Conservation (phyloP, 306 rosid genomes). For the Inga leiocalycina region DNA sequence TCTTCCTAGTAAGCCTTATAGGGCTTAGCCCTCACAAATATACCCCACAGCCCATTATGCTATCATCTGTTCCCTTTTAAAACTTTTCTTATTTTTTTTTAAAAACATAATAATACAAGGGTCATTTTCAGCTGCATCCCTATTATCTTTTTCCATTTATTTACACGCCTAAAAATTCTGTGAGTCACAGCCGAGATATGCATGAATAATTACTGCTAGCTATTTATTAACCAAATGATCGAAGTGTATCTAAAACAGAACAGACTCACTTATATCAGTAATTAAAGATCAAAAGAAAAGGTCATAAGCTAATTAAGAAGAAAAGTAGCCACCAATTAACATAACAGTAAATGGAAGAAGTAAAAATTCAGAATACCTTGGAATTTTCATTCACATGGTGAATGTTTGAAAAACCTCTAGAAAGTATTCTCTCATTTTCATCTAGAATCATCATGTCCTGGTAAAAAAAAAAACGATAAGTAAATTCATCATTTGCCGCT, state of each 20-base stretch:
- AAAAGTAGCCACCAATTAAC: constrained; percentile 20
- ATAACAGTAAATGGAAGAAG: constrained; percentile 8
- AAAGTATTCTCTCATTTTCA: constrained; percentile 69
- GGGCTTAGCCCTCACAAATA: not conserved
- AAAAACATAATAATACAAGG: not conserved
- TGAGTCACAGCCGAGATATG: not conserved
- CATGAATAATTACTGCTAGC: not conserved
- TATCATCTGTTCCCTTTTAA: not conserved
- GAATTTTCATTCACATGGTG: constrained; percentile 80
- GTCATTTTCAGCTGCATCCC: not conserved
- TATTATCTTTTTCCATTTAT: not conserved
- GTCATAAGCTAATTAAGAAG: constrained; percentile 13
- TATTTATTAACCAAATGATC: not conserved
- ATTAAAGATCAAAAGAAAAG: not conserved
- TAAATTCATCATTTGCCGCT: constrained; percentile 18
- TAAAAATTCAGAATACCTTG: constrained; percentile 52
- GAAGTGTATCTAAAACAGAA: not conserved
- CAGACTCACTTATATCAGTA: not conserved
- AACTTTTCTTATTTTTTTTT: not conserved
- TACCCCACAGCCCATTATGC: not conserved
- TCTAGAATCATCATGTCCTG: constrained; percentile 92
- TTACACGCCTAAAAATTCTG: not conserved
- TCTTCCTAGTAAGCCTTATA: not conserved
- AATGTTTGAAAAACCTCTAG: constrained; percentile 60
- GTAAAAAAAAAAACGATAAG: constrained; percentile 20